Percentiles rank a stretch among this genome's conserved stretches.
These are phyloP conservation scores for Halenospora varia DNA, from an alignment of 495 filamentous ascomycete genomes.

Conservation along the genomic window DNA sequence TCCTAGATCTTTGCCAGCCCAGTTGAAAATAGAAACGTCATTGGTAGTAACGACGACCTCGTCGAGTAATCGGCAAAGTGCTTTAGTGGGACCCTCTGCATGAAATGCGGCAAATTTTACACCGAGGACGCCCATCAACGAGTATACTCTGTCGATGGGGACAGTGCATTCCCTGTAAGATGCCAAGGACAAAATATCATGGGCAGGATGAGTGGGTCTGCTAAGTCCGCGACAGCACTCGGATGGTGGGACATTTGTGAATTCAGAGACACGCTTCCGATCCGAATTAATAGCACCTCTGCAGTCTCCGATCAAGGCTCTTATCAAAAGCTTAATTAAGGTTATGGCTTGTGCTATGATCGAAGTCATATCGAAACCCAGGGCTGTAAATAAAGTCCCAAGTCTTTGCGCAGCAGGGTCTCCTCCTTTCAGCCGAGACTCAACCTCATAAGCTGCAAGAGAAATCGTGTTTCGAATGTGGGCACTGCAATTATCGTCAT, in stretches of 20 bases:
- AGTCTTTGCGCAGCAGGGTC: not conserved
- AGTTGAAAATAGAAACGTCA: constrained; percentile 39
- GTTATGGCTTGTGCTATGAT: constrained; percentile 19
- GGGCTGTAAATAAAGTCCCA: constrained; percentile 12
- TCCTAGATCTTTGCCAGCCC: constrained; percentile 33
- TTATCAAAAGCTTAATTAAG: constrained; percentile 29
- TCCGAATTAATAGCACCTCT: constrained; percentile 27
- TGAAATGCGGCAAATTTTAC: constrained; percentile 35
- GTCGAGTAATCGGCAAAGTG: constrained; percentile 33
- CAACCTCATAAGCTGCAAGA: constrained; percentile 23
- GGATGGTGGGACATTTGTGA: constrained; percentile 29
- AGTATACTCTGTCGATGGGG: constrained; percentile 31
- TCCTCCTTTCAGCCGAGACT: not conserved
- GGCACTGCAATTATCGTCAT: constrained; percentile 28
- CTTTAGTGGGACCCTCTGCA: constrained; percentile 34
- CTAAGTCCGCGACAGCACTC: constrained; percentile 27
- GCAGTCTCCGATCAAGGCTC: constrained; percentile 27
- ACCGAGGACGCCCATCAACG: constrained; percentile 36
- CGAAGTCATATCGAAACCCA: not conserved
- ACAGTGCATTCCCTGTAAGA: constrained; percentile 29
- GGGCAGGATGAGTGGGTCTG: constrained; percentile 28
- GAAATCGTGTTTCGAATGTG: constrained; percentile 30
- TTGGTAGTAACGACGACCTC: constrained; percentile 35
- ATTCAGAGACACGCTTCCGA: constrained; percentile 29
- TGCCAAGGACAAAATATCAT: constrained; percentile 29